Percentiles rank a stretch among this genome's conserved stretches.
These are phyloP conservation scores for Neoarthrinium moseri DNA, from an alignment of 2,329 filamentous ascomycete genomes.

Conservation along the genomic window DNA sequence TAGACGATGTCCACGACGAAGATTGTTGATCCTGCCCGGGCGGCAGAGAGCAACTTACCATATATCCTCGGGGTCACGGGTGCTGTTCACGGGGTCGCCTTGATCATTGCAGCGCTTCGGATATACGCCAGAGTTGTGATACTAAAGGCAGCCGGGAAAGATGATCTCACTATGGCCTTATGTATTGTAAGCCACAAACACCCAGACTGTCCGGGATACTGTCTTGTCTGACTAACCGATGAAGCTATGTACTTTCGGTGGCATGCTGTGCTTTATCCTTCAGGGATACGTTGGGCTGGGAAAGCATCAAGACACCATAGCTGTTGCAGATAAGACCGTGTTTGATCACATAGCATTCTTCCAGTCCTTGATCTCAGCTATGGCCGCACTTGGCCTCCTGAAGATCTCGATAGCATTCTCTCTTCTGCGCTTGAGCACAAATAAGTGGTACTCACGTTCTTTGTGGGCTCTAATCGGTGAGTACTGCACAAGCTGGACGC, in stretches of 20 bases:
- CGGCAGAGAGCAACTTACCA: constrained; percentile 4
- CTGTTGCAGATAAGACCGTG: constrained; percentile 25
- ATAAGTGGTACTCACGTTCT: constrained; percentile 10
- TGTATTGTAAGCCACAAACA: constrained; percentile 1
- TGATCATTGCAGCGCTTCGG: not conserved
- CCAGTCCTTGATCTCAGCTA: constrained; percentile 44
- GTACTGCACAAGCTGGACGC: too few species aligned
- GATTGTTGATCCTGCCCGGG: constrained; percentile 3
- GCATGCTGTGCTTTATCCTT: constrained; percentile 35
- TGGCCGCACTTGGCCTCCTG: constrained; percentile 36
- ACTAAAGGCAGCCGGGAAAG: constrained; percentile 1
- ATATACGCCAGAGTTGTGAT: constrained; percentile 1
- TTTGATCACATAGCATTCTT: constrained; percentile 42
- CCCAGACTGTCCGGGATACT: constrained; percentile 4
- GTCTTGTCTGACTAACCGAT: not conserved
- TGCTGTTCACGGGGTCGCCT: constrained; percentile 1
- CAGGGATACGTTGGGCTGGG: constrained; percentile 35
- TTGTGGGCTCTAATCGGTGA: constrained; percentile 12
- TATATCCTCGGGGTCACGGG: constrained; percentile 3
- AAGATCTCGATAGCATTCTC: constrained; percentile 28
- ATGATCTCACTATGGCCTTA: constrained; percentile 5
- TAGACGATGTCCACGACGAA: not conserved
- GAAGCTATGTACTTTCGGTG: constrained; percentile 27
- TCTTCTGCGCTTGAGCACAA: constrained; percentile 34
- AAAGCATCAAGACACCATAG: constrained; percentile 37